Conservation (phyloP, 1,284 basidiomycete genomes). For the Marasmius sp. region DNA sequence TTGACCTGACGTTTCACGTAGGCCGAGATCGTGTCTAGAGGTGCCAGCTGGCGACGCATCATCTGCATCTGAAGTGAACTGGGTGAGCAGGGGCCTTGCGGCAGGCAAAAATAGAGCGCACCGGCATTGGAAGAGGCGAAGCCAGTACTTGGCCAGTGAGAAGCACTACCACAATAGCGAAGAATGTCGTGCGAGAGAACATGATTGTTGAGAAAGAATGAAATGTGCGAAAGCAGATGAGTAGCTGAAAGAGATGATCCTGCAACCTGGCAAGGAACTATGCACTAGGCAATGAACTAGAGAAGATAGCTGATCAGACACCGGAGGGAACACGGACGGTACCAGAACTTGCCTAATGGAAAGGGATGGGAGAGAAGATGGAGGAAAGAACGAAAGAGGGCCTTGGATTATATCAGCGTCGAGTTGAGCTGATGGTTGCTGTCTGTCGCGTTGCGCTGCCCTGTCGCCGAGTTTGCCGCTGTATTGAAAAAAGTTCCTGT, state of each 20-base stretch:
- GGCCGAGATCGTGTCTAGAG: slow-evolving; percentile 45
- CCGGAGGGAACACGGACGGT: slow-evolving; percentile 18
- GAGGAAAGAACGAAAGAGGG: slow-evolving; percentile 11
- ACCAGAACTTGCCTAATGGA: slow-evolving; percentile 12
- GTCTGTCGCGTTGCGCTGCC: neutral
- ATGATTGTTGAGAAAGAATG: slow-evolving; percentile 34
- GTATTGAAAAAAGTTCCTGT: too few relatives aligned
- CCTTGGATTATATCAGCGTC: neutral
- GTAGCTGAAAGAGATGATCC: slow-evolving; percentile 29
- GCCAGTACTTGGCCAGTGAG: slow-evolving; percentile 47
- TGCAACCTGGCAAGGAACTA: slow-evolving; percentile 32
- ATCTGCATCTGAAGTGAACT: slow-evolving; percentile 7
- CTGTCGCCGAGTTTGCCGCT: neutral
- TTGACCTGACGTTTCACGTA: slow-evolving; percentile 26
- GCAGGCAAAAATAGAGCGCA: slow-evolving; percentile 13
- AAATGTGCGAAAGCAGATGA: slow-evolving; percentile 20
- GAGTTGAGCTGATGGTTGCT: neutral
- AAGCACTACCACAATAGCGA: slow-evolving; percentile 41
- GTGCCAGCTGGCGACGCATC: slow-evolving; percentile 27
- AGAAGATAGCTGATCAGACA: slow-evolving; percentile 20
- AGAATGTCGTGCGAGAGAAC: slow-evolving; percentile 41
- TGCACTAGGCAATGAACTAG: slow-evolving; percentile 30
- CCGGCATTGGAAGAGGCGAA: slow-evolving; percentile 25
- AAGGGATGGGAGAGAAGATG: slow-evolving; percentile 19
- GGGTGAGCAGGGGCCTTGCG: neutral